Conservation (phyloP, 192 early-diverging fungal species). For the Gamsiella multidivaricata region DNA sequence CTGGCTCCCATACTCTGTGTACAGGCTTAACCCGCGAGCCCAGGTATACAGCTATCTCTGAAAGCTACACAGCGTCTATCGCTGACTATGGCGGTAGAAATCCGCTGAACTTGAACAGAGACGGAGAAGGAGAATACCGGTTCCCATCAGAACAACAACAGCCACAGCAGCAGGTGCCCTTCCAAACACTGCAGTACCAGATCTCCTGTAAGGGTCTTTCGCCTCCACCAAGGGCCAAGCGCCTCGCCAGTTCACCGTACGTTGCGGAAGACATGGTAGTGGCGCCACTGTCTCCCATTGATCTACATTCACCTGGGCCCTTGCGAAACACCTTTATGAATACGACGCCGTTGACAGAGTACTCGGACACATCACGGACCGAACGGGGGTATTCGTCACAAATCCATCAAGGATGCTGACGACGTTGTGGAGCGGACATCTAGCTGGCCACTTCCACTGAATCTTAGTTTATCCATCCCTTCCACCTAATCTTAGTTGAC, state of each 20-base stretch:
- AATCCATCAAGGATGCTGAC: constrained; percentile 19
- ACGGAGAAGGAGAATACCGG: neutral
- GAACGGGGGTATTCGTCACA: constrained; percentile 34
- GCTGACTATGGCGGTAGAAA: too few relatives aligned
- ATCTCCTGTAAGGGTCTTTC: constrained; percentile 22
- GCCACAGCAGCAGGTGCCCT: neutral
- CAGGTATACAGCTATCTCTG: neutral
- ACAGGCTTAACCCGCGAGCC: neutral
- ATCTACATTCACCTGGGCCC: neutral
- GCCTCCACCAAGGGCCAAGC: constrained; percentile 27
- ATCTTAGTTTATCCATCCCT: neutral
- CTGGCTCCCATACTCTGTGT: neutral
- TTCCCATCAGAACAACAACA: neutral
- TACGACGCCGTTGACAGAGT: neutral
- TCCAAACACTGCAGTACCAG: constrained; percentile 7
- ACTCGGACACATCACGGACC: constrained; percentile 21
- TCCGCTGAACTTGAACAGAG: neutral
- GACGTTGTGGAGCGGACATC: neutral
- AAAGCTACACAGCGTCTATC: neutral
- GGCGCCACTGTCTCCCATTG: neutral
- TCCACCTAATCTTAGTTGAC: neutral
- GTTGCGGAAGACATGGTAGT: neutral
- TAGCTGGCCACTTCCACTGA: constrained; percentile 16
- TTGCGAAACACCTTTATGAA: constrained; percentile 19
- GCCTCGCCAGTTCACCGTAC: constrained; percentile 5